Conservation (phyloP, 371 early-diverging fungal genomes). For the Saksenaea vasiformis region DNA sequence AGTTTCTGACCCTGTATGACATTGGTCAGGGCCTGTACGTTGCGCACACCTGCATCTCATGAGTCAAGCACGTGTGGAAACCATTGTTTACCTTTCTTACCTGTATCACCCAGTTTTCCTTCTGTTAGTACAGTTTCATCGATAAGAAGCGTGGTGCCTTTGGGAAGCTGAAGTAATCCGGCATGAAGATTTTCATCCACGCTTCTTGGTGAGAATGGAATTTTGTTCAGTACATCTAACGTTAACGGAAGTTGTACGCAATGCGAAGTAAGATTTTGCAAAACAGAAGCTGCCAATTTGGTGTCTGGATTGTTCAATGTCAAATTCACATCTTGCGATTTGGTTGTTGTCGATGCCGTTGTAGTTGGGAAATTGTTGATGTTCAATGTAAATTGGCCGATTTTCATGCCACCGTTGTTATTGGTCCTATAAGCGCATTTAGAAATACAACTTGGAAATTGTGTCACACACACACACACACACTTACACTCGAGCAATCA, state of each 20-base stretch:
- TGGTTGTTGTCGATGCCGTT: background rate
- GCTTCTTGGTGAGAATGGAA: slow-evolving; percentile 53
- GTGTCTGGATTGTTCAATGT: slow-evolving; percentile 18
- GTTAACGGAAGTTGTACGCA: slow-evolving; percentile 52
- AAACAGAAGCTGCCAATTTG: slow-evolving; percentile 17
- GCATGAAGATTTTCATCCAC: slow-evolving; percentile 53
- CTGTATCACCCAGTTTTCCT: slow-evolving; percentile 58
- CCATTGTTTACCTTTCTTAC: slow-evolving; percentile 19
- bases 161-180: slow-evolving; percentile 59
- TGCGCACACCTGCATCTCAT: slow-evolving; percentile 52
- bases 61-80: background rate
- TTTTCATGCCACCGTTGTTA: slow-evolving; percentile 39
- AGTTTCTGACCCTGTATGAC: slow-evolving; percentile 58
- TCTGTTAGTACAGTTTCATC: slow-evolving; percentile 69
- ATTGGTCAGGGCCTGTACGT: slow-evolving; percentile 57
- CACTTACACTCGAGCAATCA: slow-evolving; percentile 63
- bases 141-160: slow-evolving; percentile 56
- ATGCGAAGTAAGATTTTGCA: slow-evolving; percentile 45
- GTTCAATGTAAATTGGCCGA: slow-evolving; percentile 52
- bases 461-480: no score
- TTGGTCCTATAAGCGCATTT: slow-evolving; percentile 28
- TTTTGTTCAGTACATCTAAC: slow-evolving; percentile 49
- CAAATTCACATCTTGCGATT: slow-evolving; percentile 3
- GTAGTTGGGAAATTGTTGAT: slow-evolving; percentile 38
- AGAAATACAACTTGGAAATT: background rate